Conservation (phyloP, 2,329 filamentous ascomycete species). For the Leptosphaerulina australis region DNA sequence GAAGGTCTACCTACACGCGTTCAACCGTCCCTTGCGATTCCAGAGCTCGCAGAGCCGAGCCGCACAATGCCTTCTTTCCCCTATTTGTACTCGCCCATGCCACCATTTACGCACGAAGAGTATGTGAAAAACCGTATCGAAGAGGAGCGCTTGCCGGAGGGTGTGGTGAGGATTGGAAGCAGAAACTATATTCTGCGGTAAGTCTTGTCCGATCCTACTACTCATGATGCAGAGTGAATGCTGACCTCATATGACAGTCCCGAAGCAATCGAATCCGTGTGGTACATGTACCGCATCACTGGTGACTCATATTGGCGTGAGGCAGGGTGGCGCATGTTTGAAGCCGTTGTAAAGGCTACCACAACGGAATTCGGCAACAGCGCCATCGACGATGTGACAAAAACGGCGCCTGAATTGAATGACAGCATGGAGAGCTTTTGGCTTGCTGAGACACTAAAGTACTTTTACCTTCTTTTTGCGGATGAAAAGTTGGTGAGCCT, state of each 20-base stretch:
- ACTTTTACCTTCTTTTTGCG: conserved; percentile 68
- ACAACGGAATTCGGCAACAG: conserved; percentile 67
- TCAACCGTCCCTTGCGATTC: conserved; percentile 19
- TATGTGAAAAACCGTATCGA: conserved; percentile 47
- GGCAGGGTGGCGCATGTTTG: conserved; percentile 77
- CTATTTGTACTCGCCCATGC: conserved; percentile 37
- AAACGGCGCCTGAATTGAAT: conserved; percentile 50
- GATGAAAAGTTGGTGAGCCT: conserved; percentile 64
- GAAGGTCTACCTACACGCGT: conserved; percentile 35
- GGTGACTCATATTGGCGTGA: conserved; percentile 69
- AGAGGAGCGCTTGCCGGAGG: conserved; percentile 57
- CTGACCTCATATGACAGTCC: conserved; percentile 51
- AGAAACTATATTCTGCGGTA: conserved; percentile 67
- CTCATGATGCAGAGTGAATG: not conserved
- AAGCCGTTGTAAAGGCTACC: conserved; percentile 66
- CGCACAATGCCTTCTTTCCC: conserved; percentile 37
- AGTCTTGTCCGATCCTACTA: conserved; percentile 6
- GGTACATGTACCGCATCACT: conserved; percentile 76
- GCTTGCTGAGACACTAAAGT: conserved; percentile 72
- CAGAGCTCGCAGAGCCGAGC: conserved; percentile 23
- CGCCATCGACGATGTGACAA: conserved; percentile 69
- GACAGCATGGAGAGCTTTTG: conserved; percentile 80
- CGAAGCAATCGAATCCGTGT: conserved; percentile 81
- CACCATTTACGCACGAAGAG: conserved; percentile 43
- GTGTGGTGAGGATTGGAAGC: conserved; percentile 63